Base-by-base conservation (phyloP, 1,284 basidiomycete species). In the Sporisorium scitamineum region DNA sequence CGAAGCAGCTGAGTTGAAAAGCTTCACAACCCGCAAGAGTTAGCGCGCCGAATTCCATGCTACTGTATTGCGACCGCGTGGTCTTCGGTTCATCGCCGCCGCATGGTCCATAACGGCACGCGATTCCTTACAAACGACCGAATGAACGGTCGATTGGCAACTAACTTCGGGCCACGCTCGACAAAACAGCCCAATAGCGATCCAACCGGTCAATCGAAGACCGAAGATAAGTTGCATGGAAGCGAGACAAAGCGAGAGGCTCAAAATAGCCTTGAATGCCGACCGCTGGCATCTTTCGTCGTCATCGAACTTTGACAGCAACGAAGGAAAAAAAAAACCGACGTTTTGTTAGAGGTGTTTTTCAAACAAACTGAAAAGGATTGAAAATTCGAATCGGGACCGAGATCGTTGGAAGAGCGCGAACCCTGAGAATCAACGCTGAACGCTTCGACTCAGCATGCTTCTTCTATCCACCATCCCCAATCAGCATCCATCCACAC, bases 361-460 rank as follows among this genome's bases (percentile, higher is more conserved):
- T 16, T 32, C 29, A 4, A 14, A 29, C 26, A 26, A 18, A 4
- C 1, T 29, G 2, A 13, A 13, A 16, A 34, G 5, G 27, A 14
- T 31, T 29, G 29, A 50, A 47, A 20, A 37, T 24, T n/a, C 32
- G 11, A 22, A 56, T 57, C 63, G 63, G 63, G 63, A 44, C 63
- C 63, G 63, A 65, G 52, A 39, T 42, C 41, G 45, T 20, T 18
- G 47, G n/a, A 53, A 13, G 45, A 16, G 45, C 42, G 32, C 44
- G 41, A 53, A 34, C 51, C 55, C 50, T 32, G 32, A 47, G n/a
- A n/a, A 26, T 22, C 22, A 26, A 34, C 32, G 22, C 47, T 47
- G 14, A 5, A 18, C 24, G 20, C 16, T 8, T 41, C 10, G 32
- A 14, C 29, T 22, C 34, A 29, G 13, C 34, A 14, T 53, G 16